Percentiles rank a stretch among this genome's conserved stretches.
phyloP scores from a whole-genome alignment of 2,329 filamentous ascomycete species.

The Botryotinia convoluta region DNA sequence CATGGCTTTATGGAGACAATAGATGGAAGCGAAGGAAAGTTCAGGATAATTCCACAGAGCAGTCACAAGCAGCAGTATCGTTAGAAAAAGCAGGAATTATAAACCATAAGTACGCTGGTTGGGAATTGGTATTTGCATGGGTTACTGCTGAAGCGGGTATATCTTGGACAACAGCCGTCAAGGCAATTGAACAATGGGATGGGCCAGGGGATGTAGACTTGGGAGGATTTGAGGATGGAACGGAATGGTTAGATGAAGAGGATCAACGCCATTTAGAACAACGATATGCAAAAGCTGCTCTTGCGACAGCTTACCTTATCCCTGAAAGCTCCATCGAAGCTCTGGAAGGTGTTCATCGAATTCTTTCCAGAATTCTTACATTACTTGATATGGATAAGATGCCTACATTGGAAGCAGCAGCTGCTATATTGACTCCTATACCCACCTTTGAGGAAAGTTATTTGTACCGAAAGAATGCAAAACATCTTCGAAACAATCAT shows the following conservation, averaged over 20 bases:
- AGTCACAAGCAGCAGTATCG: conserved; percentile 24
- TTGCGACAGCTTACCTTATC: conserved; percentile 68
- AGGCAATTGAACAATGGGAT: conserved; percentile 68
- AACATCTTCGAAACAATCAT: conserved; percentile 51
- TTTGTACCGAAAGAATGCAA: conserved; percentile 44
- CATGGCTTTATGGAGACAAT: conserved; percentile 67
- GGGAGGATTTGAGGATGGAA: conserved; percentile 53
- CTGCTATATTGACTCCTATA: conserved; percentile 47
- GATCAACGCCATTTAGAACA: conserved; percentile 58
- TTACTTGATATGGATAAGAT: conserved; percentile 60
- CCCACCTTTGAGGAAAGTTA: conserved; percentile 38
- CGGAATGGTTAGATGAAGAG: conserved; percentile 57
- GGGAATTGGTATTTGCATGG: conserved; percentile 70
- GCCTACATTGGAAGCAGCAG: conserved; percentile 49
- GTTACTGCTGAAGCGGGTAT: conserved; percentile 57
- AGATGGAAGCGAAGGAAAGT: conserved; percentile 53
- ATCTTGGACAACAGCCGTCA: conserved; percentile 61
- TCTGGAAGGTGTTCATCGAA: conserved; percentile 57
- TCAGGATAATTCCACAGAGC: conserved; percentile 25
- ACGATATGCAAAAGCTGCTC: conserved; percentile 64
- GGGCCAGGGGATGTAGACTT: conserved; percentile 70
- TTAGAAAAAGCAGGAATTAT: conserved; percentile 31
- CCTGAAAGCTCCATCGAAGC: conserved; percentile 57
- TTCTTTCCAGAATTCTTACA: conserved; percentile 57
- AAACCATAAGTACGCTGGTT: conserved; percentile 53